Evolutionary conservation across 805 yeast species (phyloP).

Genomic region (Metschnikowia colocasiae): DNA sequence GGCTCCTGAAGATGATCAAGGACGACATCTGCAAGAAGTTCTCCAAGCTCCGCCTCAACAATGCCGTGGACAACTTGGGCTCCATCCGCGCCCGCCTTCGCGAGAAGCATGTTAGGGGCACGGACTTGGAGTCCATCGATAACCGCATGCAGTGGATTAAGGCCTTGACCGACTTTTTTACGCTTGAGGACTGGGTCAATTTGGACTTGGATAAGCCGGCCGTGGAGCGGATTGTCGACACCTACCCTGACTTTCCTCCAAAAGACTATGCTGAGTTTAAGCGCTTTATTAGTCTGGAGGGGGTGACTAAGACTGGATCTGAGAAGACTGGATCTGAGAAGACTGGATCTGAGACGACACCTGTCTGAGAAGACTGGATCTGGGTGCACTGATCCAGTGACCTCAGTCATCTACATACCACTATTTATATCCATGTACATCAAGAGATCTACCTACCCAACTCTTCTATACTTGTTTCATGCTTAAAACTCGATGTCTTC

Average conservation of each 20-base stretch:
- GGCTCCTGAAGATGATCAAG: conserved; percentile 54
- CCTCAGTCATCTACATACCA: too few relatives aligned
- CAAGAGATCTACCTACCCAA: too few relatives aligned
- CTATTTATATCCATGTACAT: too few relatives aligned
- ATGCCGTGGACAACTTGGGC: conserved; percentile 60
- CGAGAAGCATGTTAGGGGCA: conserved; percentile 39
- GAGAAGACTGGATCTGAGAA: too few relatives aligned
- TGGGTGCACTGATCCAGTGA: too few relatives aligned
- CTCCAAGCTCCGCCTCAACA: conserved; percentile 45
- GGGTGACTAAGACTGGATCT: neutral
- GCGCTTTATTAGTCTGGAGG: conserved; percentile 5
- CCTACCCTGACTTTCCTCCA: conserved; percentile 53
- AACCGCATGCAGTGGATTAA: conserved; percentile 71
- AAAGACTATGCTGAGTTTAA: conserved; percentile 17
- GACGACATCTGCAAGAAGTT: conserved; percentile 52
- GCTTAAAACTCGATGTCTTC: conserved; percentile 40
- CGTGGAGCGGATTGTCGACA: conserved; percentile 41
- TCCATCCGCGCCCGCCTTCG: conserved; percentile 50
- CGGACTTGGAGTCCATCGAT: conserved; percentile 48
- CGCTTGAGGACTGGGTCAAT: conserved; percentile 57
- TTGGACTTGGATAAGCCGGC: conserved; percentile 24
- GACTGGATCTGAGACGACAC: too few relatives aligned
- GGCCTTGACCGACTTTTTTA: conserved; percentile 55
- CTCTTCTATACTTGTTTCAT: too few relatives aligned
- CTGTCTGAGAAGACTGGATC: too few relatives aligned